Conservation (phyloP, 1,139 yeast species). For the Pichia sp. region DNA sequence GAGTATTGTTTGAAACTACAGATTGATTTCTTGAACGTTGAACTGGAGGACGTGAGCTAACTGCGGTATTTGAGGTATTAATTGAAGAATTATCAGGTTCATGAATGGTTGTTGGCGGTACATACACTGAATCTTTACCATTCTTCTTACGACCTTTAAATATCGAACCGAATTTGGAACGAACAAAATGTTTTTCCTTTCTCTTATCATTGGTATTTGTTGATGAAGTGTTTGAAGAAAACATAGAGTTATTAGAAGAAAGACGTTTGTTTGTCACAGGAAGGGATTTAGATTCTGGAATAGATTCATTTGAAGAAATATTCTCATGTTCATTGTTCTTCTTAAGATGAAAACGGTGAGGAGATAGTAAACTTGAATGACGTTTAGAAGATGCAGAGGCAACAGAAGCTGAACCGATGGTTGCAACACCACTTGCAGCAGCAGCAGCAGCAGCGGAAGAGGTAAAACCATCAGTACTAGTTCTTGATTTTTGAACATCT, state of each 20-base stretch:
- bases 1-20: constrained; percentile 6
- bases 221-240: constrained; percentile 14
- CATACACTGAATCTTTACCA: constrained; percentile 34
- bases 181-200: constrained; percentile 40
- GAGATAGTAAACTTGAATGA: constrained; percentile 12
- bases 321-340: constrained; percentile 5
- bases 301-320: background rate
- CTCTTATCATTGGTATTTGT: constrained; percentile 13
- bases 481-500: constrained; percentile 11
- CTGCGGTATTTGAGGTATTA: constrained; percentile 18
- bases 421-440: background rate
- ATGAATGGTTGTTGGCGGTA: constrained; percentile 26
- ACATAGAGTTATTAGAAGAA: constrained; percentile 15
- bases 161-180: constrained; percentile 80
- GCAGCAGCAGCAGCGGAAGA: constrained; percentile 4
- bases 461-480: constrained; percentile 16
- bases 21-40: constrained; percentile 16
- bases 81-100: constrained; percentile 31
- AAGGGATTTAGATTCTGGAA: background rate
- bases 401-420: background rate
- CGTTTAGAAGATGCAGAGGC: constrained; percentile 8
- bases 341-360: constrained; percentile 12
- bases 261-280: constrained; percentile 9
- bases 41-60: constrained; percentile 8
- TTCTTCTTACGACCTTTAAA: constrained; percentile 52